Evolutionary conservation across 1,139 yeast genomes (phyloP).

Genomic region (Yamadazyma dendronema): DNA sequence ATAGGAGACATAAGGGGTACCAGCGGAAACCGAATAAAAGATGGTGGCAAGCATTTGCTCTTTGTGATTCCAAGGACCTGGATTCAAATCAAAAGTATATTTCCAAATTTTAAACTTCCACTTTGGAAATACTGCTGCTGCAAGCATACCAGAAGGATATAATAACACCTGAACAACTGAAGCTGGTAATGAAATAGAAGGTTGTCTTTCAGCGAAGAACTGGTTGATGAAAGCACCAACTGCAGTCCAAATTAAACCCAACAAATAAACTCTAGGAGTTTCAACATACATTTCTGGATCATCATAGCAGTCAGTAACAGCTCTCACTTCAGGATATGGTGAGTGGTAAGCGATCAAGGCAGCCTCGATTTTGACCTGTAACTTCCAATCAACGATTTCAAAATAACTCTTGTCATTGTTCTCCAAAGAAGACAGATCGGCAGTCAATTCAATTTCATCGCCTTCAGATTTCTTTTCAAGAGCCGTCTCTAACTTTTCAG

Average conservation of each 20-base stretch:
- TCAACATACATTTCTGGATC: slow-evolving; percentile 52
- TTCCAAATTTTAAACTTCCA: slow-evolving; percentile 30
- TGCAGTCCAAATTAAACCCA: slow-evolving; percentile 53
- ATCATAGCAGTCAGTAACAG: slow-evolving; percentile 55
- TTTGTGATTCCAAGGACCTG: slow-evolving; percentile 57
- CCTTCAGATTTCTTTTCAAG: slow-evolving; percentile 8
- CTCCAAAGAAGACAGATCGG: slow-evolving; percentile 43
- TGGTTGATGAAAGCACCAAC: slow-evolving; percentile 56
- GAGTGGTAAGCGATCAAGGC: slow-evolving; percentile 53
- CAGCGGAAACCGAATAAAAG: slow-evolving; percentile 42
- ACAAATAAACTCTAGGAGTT: slow-evolving; percentile 52
- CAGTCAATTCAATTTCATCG: slow-evolving; percentile 21
- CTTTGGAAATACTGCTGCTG: slow-evolving; percentile 27
- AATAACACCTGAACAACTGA: slow-evolving; percentile 42
- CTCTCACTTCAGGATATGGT: slow-evolving; percentile 65
- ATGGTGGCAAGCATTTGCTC: slow-evolving; percentile 59
- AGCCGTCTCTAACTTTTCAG: slow-evolving; percentile 4
- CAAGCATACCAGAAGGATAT: slow-evolving; percentile 23
- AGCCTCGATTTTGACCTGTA: slow-evolving; percentile 42
- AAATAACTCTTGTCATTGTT: slow-evolving; percentile 43
- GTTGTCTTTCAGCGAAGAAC: slow-evolving; percentile 56
- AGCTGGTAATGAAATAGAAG: slow-evolving; percentile 42
- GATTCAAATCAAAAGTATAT: slow-evolving; percentile 28
- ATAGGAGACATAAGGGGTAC: slow-evolving; percentile 40
- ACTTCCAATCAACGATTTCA: slow-evolving; percentile 22